These are phyloP conservation scores for Pseudozyma sp. DNA, from an alignment of 1,284 basidiomycete genomes.

Conservation along the genomic window DNA sequence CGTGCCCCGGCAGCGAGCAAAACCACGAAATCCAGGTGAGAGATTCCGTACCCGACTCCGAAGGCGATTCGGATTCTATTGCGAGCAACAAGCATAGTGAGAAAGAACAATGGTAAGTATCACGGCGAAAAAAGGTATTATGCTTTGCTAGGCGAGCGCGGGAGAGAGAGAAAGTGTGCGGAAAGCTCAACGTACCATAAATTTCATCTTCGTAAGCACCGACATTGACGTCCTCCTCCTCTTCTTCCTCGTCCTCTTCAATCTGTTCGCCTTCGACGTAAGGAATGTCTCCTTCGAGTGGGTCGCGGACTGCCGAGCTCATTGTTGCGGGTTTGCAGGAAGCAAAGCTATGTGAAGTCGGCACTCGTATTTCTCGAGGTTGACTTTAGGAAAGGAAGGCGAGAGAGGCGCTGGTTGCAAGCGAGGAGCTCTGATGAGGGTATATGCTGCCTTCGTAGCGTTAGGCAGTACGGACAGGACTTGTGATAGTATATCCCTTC, in stretches of 20 bases:
- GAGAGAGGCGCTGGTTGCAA: too few species aligned
- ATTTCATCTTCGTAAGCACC: constrained; percentile 50
- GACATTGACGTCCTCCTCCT: constrained; percentile 51
- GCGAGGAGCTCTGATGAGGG: too few species aligned
- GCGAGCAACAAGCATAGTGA: neutral
- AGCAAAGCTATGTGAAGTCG: too few species aligned
- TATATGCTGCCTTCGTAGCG: too few species aligned
- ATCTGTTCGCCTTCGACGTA: constrained; percentile 39
- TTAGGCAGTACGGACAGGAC: too few species aligned
- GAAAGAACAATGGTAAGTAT: neutral
- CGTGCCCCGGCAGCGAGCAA: constrained; percentile 96
- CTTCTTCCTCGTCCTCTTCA: constrained; percentile 52
- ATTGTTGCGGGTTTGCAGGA: neutral
- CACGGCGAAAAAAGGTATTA: too few species aligned
- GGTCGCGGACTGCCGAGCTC: constrained; percentile 25
- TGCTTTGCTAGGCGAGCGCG: neutral
- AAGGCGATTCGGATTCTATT: constrained; percentile 58
- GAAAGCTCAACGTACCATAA: constrained; percentile 29
- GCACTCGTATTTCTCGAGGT: too few species aligned
- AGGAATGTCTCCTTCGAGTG: constrained; percentile 20
- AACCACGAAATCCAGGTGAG: constrained; percentile 99
- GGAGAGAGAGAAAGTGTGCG: neutral
- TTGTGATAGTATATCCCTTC: too few species aligned
- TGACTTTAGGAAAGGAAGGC: too few species aligned
- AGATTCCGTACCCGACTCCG: constrained; percentile 65